A percentile compares a stretch with the other conserved stretches of the same genome.
Conservation (phyloP, 495 filamentous ascomycete species). For the Recurvomyces mirabilis region DNA sequence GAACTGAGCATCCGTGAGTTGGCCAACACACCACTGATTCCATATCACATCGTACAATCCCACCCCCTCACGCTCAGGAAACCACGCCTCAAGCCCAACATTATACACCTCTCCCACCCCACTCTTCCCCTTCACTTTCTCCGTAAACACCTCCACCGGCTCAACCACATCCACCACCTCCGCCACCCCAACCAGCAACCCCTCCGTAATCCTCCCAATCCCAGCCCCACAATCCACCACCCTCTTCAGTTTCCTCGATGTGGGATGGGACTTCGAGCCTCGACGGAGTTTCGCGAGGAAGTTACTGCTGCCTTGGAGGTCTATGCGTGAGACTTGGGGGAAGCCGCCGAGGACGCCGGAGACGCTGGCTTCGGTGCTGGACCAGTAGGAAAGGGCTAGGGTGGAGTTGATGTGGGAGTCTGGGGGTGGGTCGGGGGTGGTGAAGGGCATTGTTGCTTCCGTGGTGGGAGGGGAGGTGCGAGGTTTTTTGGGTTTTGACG, state of each 20-base stretch:
- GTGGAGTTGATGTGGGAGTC: slow-evolving; percentile 42
- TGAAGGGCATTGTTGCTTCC: not conserved
- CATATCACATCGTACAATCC: slow-evolving; percentile 50
- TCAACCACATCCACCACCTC: slow-evolving; percentile 49
- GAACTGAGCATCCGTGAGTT: slow-evolving; percentile 72
- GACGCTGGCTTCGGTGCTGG: slow-evolving; percentile 52
- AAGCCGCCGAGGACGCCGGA: slow-evolving; percentile 80
- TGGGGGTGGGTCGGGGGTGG: slow-evolving; percentile 9
- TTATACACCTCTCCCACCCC: slow-evolving; percentile 55
- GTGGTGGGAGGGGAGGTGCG: not conserved
- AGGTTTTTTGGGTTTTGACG: not conserved
- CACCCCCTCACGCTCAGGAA: slow-evolving; percentile 35
- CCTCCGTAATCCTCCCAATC: slow-evolving; percentile 50
- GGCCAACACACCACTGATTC: slow-evolving; percentile 89
- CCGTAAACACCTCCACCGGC: slow-evolving; percentile 49
- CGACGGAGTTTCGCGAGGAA: slow-evolving; percentile 69
- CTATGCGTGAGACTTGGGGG: slow-evolving; percentile 59
- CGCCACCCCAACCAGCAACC: slow-evolving; percentile 43
- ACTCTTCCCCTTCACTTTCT: slow-evolving; percentile 26
- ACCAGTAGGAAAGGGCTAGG: slow-evolving; percentile 60
- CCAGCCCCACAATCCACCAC: slow-evolving; percentile 54
- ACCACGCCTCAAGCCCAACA: slow-evolving; percentile 65
- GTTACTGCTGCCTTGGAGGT: slow-evolving; percentile 62
- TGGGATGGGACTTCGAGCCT: slow-evolving; percentile 10
- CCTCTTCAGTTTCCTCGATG: slow-evolving; percentile 26